These are phyloP conservation scores for Lipomyces mesembrius DNA, from an alignment of 805 yeast species.

Conservation along the genomic window DNA sequence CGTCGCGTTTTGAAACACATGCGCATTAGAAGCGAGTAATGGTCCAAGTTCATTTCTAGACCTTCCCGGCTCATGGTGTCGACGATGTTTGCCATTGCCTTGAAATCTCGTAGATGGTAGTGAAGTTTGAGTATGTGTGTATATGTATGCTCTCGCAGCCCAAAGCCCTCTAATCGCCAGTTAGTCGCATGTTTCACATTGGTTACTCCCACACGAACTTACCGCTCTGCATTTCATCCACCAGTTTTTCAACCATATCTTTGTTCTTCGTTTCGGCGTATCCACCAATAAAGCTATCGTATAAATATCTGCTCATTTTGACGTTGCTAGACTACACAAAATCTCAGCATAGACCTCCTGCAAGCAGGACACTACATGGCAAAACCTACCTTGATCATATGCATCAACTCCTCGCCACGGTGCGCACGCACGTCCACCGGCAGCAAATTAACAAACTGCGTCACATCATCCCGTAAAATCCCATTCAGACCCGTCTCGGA, in stretches of 20 bases:
- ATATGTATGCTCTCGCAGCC: conserved; percentile 42
- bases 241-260: conserved; percentile 36
- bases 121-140: conserved; percentile 45
- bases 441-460: conserved; percentile 37
- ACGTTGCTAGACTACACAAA: conserved; percentile 1
- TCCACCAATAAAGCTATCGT: conserved; percentile 44
- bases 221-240: conserved; percentile 36
- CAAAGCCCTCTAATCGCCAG: conserved; percentile 22
- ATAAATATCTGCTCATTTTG: conserved; percentile 10
- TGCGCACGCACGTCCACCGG: conserved; percentile 41
- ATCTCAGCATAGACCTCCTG: background rate
- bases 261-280: conserved; percentile 44
- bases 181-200: background rate
- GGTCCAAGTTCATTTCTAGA: conserved; percentile 39
- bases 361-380: background rate
- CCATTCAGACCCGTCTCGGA: conserved; percentile 37
- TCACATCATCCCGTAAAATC: conserved; percentile 39
- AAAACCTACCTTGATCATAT: conserved; percentile 37
- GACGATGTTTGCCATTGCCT: conserved; percentile 37
- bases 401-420: conserved; percentile 35
- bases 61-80: conserved; percentile 39
- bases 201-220: background rate
- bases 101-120: conserved; percentile 40
- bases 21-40: conserved; percentile 25
- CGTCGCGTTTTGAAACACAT: conserved; percentile 44